Conservation (phyloP, 129 eudicot species). For the Flaveria bidentis region DNA sequence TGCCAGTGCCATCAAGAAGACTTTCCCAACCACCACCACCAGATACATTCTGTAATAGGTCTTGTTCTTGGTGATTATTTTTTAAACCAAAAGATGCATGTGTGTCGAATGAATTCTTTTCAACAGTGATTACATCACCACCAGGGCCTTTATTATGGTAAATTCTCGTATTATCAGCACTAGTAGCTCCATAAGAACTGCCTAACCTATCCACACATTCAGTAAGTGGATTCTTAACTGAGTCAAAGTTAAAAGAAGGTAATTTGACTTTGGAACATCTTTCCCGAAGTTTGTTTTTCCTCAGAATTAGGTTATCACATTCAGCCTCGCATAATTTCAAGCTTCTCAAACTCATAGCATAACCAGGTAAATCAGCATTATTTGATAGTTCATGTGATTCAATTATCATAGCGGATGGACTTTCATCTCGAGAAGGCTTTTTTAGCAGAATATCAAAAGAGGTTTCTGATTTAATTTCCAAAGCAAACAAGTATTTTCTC, state of each 20-base stretch:
- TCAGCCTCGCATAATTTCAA: conserved; percentile 47
- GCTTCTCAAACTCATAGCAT: conserved; percentile 7
- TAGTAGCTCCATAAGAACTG: conserved; percentile 29
- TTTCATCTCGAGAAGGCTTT: conserved; percentile 38
- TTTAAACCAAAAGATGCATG: conserved; percentile 25
- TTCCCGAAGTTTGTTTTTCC: conserved; percentile 42
- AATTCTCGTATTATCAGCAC: conserved; percentile 27
- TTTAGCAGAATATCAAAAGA: conserved; percentile 27
- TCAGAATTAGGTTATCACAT: conserved; percentile 54
- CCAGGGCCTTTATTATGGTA: conserved; percentile 21
- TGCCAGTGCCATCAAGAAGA: conserved; percentile 57
- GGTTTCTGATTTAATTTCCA: conserved; percentile 47
- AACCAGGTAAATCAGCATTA: conserved; percentile 12
- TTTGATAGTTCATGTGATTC: conserved; percentile 23
- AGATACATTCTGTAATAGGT: conserved; percentile 28
- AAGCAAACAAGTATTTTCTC: conserved; percentile 61
- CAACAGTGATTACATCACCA: conserved; percentile 25
- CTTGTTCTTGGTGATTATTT: conserved; percentile 30
- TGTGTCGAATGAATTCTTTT: conserved; percentile 27
- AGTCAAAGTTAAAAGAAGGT: conserved; percentile 67
- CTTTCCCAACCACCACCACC: conserved; percentile 88
- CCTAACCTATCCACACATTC: conserved; percentile 40
- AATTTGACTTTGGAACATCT: conserved; percentile 32
- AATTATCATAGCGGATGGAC: conserved; percentile 29
- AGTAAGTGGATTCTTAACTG: conserved; percentile 56